Evolutionary conservation across 1,284 basidiomycete species (phyloP), one percentile per base, ranked within the genome.

Genomic region (Schizopora paradoxa): DNA sequence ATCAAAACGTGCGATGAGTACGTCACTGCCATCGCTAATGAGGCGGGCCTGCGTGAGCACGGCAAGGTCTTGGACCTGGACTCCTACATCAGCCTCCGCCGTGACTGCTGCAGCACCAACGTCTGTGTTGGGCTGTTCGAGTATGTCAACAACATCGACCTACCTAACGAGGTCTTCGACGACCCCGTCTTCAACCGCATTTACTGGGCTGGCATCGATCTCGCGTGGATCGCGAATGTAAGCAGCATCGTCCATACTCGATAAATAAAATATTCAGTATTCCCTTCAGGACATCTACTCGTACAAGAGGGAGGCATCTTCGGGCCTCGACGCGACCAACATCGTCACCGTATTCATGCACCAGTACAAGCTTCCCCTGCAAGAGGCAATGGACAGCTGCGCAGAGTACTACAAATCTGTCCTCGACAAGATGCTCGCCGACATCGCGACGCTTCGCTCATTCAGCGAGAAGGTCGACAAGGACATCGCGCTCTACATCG

Each of bases 51-150:
- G 33, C 56, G 67, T 33, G 65, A 66, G 43, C 53, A 51, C 11
- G 58, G 56, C 37, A 50, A 60, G 18, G 58, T 68, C 13, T 62
- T 66, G 22, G 57, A 58, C 49, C 47, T 65, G 45, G 56, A 52
- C 4, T 47, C 60, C 8, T 70, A 65, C 55, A 47, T 62, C 39
- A 51, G 51, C 2, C 58, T 68, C 25, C 67, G 68, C 22, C 61
- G 68, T 41, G 66, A 69, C 49, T 69, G 66, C 53, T 65, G 66
- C 47, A 66, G 64, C 32, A 62, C 66, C 47, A 59, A 64, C n/a
- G 51, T 64, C 23, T 69, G 66, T 53, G 69, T 69, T 45, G 66
- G 61, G 35, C 50, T 68, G 5, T 64, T 34, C 2, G 27, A 22
- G 23, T 14, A 19, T 3, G 39, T 14, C 6, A 23, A 27, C 19